Conservation (phyloP, 805 yeast species). For the Candida boidinii region DNA sequence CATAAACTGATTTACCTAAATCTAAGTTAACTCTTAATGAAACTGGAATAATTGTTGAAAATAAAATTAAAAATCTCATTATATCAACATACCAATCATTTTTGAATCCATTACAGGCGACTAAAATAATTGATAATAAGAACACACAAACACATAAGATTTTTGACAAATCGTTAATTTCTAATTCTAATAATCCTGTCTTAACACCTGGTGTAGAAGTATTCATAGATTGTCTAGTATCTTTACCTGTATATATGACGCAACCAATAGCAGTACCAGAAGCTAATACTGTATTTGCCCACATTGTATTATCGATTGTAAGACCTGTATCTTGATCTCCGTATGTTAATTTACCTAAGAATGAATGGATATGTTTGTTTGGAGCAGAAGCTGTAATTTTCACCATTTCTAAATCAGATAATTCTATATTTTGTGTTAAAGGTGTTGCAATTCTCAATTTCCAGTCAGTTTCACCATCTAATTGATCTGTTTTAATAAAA, state of each 20-base stretch:
- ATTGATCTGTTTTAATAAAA: slow-evolving; percentile 92
- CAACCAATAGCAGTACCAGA: slow-evolving; percentile 89
- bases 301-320: slow-evolving; percentile 82
- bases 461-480: slow-evolving; percentile 99
- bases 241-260: slow-evolving; percentile 82
- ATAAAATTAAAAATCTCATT: slow-evolving; percentile 82
- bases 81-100: slow-evolving; percentile 82
- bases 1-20: slow-evolving; percentile 92
- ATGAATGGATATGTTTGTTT: slow-evolving; percentile 71
- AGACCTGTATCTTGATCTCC: slow-evolving; percentile 56
- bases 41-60: slow-evolving; percentile 94
- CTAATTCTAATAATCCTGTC: slow-evolving; percentile 82
- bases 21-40: slow-evolving; percentile 91
- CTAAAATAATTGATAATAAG: slow-evolving; percentile 64
- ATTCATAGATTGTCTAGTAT: slow-evolving; percentile 92
- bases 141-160: slow-evolving; percentile 84
- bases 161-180: slow-evolving; percentile 82
- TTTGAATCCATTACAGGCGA: slow-evolving; percentile 68
- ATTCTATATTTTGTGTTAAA: slow-evolving; percentile 54
- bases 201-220: slow-evolving; percentile 83
- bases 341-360: slow-evolving; percentile 63
- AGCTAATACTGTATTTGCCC: slow-evolving; percentile 98
- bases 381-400: slow-evolving; percentile 73
- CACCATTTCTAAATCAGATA: slow-evolving; percentile 44
- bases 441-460: slow-evolving; percentile 75